Percentiles rank a stretch among this genome's conserved stretches.
Evolutionary conservation across 768 basidiomycete species (phyloP).

Genomic region (Amanita rubescens): DNA sequence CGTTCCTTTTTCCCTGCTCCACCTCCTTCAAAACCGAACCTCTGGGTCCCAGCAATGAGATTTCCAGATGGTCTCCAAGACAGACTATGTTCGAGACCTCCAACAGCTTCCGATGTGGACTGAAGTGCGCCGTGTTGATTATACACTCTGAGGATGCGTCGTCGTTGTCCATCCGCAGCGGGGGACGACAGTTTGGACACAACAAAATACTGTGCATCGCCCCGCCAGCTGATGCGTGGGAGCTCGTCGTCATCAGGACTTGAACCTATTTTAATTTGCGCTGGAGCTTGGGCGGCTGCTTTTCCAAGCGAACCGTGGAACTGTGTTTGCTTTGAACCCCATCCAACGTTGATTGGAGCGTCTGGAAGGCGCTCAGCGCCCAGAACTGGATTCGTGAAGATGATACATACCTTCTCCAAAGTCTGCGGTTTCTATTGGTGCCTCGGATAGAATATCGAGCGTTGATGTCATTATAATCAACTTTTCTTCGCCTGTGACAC

Average conservation of each 20-base stretch:
- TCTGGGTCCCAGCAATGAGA: constrained; percentile 73
- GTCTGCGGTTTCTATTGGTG: constrained; percentile 58
- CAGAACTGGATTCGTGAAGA: constrained; percentile 3
- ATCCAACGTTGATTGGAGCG: constrained; percentile 90
- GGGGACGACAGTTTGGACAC: constrained; percentile 64
- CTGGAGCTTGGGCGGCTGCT: constrained; percentile 55
- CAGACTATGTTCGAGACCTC: constrained; percentile 73
- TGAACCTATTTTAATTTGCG: constrained; percentile 32
- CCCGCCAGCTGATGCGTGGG: constrained; percentile 87
- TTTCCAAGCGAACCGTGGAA: constrained; percentile 97
- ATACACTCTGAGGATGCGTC: constrained; percentile 67
- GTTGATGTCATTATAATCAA: constrained; percentile 83
- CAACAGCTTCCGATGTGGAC: constrained; percentile 76
- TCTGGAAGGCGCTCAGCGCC: constrained; percentile 35
- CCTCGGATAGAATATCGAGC: constrained; percentile 85
- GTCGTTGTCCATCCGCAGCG: constrained; percentile 23
- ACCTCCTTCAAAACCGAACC: constrained; percentile 73
- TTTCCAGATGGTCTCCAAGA: constrained; percentile 89
- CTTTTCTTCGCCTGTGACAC: constrained; percentile 54
- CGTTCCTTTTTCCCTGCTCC: constrained; percentile 57
- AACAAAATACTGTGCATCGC: constrained; percentile 85
- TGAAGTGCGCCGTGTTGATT: constrained; percentile 67
- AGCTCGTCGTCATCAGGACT: constrained; percentile 65
- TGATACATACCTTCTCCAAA: constrained; percentile 71
- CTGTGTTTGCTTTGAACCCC: constrained; percentile 96